These are phyloP conservation scores for Pyrus betulifolia DNA, from an alignment of 306 rosid genomes.

Conservation along the genomic window DNA sequence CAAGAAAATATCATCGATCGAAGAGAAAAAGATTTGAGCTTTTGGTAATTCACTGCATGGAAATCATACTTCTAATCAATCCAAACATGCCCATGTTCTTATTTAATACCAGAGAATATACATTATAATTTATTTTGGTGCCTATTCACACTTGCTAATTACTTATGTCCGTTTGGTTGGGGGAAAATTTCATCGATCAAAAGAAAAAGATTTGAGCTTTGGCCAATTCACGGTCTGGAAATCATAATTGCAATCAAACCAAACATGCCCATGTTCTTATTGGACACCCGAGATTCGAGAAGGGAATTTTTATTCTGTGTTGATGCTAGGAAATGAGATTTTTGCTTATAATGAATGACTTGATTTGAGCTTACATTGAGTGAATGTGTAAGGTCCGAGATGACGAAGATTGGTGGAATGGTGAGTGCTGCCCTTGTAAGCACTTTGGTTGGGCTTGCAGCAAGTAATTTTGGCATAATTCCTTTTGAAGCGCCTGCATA, in stretches of 20 bases:
- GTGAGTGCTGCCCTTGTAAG: constrained; percentile 71
- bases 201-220: too few relatives aligned
- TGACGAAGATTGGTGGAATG: constrained; percentile 58
- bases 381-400: constrained; percentile 37
- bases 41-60: background rate
- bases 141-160: background rate
- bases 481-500: constrained; percentile 55
- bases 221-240: too few relatives aligned
- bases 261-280: too few relatives aligned
- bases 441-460: constrained; percentile 69
- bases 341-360: background rate
- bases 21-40: too few relatives aligned
- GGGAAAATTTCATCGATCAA: too few relatives aligned
- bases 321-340: background rate
- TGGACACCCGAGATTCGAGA: background rate
- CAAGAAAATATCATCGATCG: too few relatives aligned
- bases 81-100: background rate
- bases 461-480: constrained; percentile 60
- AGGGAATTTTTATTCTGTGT: background rate
- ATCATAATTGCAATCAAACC: too few relatives aligned
- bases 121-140: background rate
- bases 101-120: background rate
- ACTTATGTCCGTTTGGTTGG: too few relatives aligned
- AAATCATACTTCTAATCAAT: background rate
- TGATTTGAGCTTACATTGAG: background rate